Evolutionary conservation across 148 eudicot species (phyloP), one percentile per base, ranked within the genome.

Genomic region (Linanthus parryae): DNA sequence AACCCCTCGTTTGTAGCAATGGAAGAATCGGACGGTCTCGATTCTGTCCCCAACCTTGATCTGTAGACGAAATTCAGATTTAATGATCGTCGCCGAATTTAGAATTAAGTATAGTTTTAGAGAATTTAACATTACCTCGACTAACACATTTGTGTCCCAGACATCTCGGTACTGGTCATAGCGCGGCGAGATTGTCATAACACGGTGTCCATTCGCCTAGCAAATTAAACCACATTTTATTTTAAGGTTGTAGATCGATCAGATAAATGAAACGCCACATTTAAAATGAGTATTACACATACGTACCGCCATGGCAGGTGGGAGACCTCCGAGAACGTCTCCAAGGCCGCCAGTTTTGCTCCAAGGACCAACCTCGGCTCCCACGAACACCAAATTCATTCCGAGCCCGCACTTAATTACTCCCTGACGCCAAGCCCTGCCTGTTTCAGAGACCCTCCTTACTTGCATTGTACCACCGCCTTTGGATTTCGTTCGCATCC

Each of bases 301-400:
- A n/a, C n/a, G n/a, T n/a, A 87, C 99, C 14, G 94, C 96, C 84
- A 92, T 48, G 30, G 96, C 95, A 7, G 99, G 88, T 52, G 99
- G 99, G 39, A 92, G 54, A 21, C 99, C 99, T 1, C 96, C 99
- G 57, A 92, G 76, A 57, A 92, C 99, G 47, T 92, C 99, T 54
- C 99, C 99, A 45, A 89, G 97, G 29, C 97, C 97, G 21, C 97
- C 97, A 26, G 97, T 89, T 71, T 89, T 89, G 66, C 90, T 91
- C 98, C 98, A 91, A 2, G 98, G 98, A 31, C 83, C 89, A n/a
- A 73, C 78, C 63, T 91, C 95, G 1, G 87, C 72, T 26, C 69
- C 83, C 11, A 91, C 83, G 44, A 83, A 81, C 18, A 81, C 63
- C 62, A 86, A 9, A 23, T 54, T 74, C 94, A 86, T 86, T 35